These are phyloP conservation scores for Adansonia grandidieri DNA, from an alignment of 441 rosid species.

Conservation along the genomic window DNA sequence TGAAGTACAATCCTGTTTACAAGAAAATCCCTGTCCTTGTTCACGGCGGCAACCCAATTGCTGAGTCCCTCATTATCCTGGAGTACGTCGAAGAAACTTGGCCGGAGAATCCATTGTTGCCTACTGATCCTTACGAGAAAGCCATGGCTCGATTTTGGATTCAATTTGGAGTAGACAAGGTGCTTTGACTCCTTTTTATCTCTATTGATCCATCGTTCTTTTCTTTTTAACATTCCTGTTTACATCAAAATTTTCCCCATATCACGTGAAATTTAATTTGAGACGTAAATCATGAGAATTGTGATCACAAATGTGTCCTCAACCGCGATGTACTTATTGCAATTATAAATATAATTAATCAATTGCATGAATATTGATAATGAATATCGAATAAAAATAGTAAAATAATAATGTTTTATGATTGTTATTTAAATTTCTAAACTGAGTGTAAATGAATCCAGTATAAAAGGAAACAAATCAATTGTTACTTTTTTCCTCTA, in stretches of 20 bases:
- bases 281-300: too few species aligned
- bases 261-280: too few species aligned
- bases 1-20: constrained; percentile 23
- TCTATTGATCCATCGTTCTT: not conserved
- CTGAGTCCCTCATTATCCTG: constrained; percentile 52
- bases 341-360: too few species aligned
- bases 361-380: too few species aligned
- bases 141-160: constrained; percentile 37
- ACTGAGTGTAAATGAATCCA: not conserved
- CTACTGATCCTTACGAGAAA: constrained; percentile 4
- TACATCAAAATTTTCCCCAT: too few species aligned
- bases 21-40: constrained; percentile 46
- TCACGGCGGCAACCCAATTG: constrained; percentile 43
- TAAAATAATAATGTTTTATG: too few species aligned
- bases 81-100: constrained; percentile 51
- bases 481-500: not conserved
- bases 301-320: too few species aligned
- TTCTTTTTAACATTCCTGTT: too few species aligned
- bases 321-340: too few species aligned
- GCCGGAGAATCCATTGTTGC: constrained; percentile 4
- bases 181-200: not conserved
- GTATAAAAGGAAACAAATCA: too few species aligned
- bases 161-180: constrained; percentile 39
- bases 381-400: too few species aligned
- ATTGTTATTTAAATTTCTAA: too few species aligned